A percentile compares a stretch with the other conserved stretches of the same genome.
Evolutionary conservation across 306 rosid species (phyloP).

Genomic region (Medicago lupulina): DNA sequence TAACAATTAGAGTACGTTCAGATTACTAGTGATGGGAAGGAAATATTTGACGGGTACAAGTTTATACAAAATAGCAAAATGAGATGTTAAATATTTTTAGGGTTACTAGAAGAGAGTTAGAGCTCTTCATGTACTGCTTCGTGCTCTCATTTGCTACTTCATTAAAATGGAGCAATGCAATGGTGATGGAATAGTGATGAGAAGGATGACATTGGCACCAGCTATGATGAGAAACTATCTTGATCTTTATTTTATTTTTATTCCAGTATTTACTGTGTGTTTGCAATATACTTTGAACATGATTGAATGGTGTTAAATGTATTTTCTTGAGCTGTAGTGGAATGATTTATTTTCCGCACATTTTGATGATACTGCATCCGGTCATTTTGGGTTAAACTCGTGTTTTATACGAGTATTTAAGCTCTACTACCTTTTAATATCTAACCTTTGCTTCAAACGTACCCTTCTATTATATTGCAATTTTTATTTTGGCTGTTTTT

Average conservation of each 20-base stretch:
- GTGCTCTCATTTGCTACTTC: conserved; percentile 1
- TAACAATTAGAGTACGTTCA: background rate
- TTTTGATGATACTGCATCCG: conserved; percentile 12
- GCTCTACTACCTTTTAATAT: conserved; percentile 9
- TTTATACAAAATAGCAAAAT: background rate
- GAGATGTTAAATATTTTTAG: background rate
- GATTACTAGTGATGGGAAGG: background rate
- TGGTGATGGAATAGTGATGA: background rate
- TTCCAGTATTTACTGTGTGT: background rate
- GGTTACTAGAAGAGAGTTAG: background rate
- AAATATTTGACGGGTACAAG: background rate
- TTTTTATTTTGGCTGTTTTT: background rate
- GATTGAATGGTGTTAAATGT: background rate
- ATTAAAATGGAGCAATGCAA: background rate
- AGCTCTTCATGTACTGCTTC: background rate
- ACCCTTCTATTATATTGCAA: conserved; percentile 7
- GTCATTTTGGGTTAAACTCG: conserved; percentile 14
- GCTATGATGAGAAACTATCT: conserved; percentile 3
- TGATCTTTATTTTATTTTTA: background rate
- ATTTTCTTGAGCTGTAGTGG: background rate
- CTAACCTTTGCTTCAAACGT: background rate
- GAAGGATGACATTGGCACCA: background rate
- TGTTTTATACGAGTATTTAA: conserved; percentile 1
- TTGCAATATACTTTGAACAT: conserved; percentile 1
- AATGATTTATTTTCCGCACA: background rate